Base-by-base conservation (phyloP, 192 early-diverging fungal genomes). In the Coemansia furcata region DNA sequence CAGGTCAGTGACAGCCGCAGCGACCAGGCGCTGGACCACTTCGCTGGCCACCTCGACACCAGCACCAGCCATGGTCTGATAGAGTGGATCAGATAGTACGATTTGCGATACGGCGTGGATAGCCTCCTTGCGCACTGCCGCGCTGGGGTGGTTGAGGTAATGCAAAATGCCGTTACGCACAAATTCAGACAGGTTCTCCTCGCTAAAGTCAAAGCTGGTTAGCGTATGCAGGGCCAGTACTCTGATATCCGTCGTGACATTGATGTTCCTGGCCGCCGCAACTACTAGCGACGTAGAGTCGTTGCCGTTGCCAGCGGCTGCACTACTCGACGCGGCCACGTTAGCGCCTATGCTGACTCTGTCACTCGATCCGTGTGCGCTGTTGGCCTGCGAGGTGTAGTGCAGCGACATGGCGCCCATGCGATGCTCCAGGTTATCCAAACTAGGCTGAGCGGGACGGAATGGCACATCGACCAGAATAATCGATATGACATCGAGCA, bases 1-100 rank as follows among this genome's bases (percentile, higher is more conserved):
- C 8, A 73, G 79, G 65, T 98, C 96, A 1, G 95, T 90, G 62
- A 97, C 93, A 19, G 93, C 96, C 10, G 93, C 92, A 6, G 89
- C 87, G 59, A 98, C 77, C 12, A 98, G 84, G 61, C 90, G 91
- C 74, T 97, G 93, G n/a, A 96, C 83, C 1, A 96, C 89, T 49
- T 96, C 92, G 23, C 89, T 86, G 1, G 95, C 90, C 9, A 96
- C 87, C 72, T 95, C 87, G 60, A 93, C 85, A 6, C 95, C 88
- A 62, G 94, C 85, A 7, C 82, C 83, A 49, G 85, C 85, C 23
- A 88, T 89, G 72, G 92, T 91, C 65, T 88, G 88, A 71, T 92
- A 90, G 15, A 97, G 89, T 5, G 92, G 89, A 65, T 96, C 92
- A 6, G 88, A 86, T 10, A 88, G 86, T 49, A 98, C 85, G 0